Evolutionary conservation across 2,329 filamentous ascomycete genomes (phyloP).

Genomic region (Talaromyces piceae): DNA sequence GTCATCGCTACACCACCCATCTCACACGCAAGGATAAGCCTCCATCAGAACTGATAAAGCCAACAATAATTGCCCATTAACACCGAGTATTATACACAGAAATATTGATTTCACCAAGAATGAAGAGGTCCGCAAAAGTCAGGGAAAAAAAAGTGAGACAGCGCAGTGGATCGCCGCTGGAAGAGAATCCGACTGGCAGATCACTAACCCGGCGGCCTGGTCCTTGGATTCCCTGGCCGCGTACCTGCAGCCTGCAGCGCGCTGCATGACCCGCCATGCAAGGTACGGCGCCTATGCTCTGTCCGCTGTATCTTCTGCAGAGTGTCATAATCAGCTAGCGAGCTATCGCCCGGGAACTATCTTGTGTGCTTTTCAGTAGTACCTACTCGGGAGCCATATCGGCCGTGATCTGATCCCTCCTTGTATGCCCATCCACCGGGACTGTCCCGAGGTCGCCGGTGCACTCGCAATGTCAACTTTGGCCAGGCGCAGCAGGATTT

Average conservation of each 20-base stretch:
- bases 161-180: neutral
- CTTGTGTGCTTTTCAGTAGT: too few species aligned
- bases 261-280: neutral
- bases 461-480: too few species aligned
- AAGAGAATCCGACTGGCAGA: neutral
- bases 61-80: too few species aligned
- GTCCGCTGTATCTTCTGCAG: neutral
- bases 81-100: too few species aligned
- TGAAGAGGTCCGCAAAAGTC: neutral
- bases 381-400: too few species aligned
- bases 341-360: too few species aligned
- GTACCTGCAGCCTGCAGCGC: neutral
- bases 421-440: too few species aligned
- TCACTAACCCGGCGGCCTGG: neutral
- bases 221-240: slow-evolving; percentile 1
- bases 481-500: too few species aligned
- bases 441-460: too few species aligned
- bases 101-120: too few species aligned
- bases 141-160: neutral
- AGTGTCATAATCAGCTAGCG: neutral
- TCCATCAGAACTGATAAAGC: too few species aligned
- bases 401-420: too few species aligned
- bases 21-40: neutral
- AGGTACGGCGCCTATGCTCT: neutral
- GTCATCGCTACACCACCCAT: neutral